These are phyloP conservation scores for Fusarium sp. DNA, from an alignment of 2,329 filamentous ascomycete species.

Conservation along the genomic window DNA sequence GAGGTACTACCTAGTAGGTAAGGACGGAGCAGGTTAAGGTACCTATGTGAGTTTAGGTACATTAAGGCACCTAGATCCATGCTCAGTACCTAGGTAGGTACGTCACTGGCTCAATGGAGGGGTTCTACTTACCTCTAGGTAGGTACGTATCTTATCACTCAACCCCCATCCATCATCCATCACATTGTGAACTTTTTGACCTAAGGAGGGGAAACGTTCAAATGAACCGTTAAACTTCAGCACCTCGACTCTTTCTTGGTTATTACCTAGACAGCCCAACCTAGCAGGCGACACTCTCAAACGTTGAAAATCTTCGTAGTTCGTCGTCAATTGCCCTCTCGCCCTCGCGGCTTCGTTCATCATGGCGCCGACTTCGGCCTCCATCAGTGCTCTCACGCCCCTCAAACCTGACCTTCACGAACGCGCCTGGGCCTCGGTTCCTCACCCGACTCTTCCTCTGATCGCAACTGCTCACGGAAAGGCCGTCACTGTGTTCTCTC, in stretches of 20 bases:
- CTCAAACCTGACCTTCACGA: slow-evolving; percentile 68
- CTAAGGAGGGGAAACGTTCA: slow-evolving; percentile 24
- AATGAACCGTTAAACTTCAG: slow-evolving; percentile 5
- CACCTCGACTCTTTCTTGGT: not conserved
- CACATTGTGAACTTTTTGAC: slow-evolving; percentile 27
- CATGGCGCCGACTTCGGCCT: slow-evolving; percentile 42
- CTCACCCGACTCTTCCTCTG: slow-evolving; percentile 87
- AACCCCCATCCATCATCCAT: not conserved
- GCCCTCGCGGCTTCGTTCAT: slow-evolving; percentile 10
- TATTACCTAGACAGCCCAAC: not conserved
- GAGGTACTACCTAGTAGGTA: no score
- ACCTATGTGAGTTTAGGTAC: not conserved
- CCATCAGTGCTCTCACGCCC: slow-evolving; percentile 57
- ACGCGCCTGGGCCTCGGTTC: slow-evolving; percentile 85
- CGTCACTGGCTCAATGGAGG: slow-evolving; percentile 28
- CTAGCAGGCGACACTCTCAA: not conserved
- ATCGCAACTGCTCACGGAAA: slow-evolving; percentile 90
- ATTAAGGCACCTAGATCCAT: not conserved
- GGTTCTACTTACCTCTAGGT: not conserved
- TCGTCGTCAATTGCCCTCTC: not conserved
- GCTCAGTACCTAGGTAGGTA: no score
- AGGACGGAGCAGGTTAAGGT: no score
- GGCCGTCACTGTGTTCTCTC: slow-evolving; percentile 87
- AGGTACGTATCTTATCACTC: slow-evolving; percentile 39
- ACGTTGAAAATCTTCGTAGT: not conserved